Percentiles rank a stretch among this genome's conserved stretches.
Conservation (phyloP, 495 filamentous ascomycete species). For the Pseudomonodictys pantanalensis region DNA sequence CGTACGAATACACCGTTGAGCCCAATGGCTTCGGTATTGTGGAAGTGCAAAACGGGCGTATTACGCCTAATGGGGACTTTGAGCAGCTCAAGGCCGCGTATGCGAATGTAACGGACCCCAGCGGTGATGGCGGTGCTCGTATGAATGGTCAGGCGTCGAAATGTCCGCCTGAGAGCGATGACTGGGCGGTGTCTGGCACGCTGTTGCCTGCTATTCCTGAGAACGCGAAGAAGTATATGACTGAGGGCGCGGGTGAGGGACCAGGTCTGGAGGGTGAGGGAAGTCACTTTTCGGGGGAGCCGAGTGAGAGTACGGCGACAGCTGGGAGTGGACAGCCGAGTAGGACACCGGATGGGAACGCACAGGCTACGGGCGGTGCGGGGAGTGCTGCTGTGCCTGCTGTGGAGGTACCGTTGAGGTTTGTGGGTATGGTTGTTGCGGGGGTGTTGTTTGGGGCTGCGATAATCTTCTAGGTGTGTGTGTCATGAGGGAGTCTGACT, state of each 20-base stretch:
- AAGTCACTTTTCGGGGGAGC: constrained; percentile 62
- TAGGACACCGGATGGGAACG: constrained; percentile 38
- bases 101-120: constrained; percentile 58
- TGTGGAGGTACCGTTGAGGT: constrained; percentile 10
- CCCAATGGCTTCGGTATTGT: constrained; percentile 59
- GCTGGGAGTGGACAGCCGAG: constrained; percentile 56
- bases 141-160: constrained; percentile 59
- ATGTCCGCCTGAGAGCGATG: constrained; percentile 66
- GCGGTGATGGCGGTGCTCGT: constrained; percentile 75
- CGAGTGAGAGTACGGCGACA: constrained; percentile 57
- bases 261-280: constrained; percentile 65
- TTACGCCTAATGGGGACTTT: constrained; percentile 54
- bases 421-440: constrained; percentile 15
- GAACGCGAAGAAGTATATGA: constrained; percentile 65
- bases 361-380: background rate
- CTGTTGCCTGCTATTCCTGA: constrained; percentile 67
- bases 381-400: background rate
- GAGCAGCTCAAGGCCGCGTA: constrained; percentile 63
- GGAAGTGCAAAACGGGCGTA: constrained; percentile 44
- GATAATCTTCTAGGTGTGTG: constrained; percentile 14
- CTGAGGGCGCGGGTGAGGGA: constrained; percentile 64
- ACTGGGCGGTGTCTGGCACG: constrained; percentile 68
- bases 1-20: constrained; percentile 91
- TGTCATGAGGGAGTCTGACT: too few species aligned
- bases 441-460: constrained; percentile 12